These are phyloP conservation scores for Candida ovalis DNA, from an alignment of 805 yeast genomes.

Conservation along the genomic window DNA sequence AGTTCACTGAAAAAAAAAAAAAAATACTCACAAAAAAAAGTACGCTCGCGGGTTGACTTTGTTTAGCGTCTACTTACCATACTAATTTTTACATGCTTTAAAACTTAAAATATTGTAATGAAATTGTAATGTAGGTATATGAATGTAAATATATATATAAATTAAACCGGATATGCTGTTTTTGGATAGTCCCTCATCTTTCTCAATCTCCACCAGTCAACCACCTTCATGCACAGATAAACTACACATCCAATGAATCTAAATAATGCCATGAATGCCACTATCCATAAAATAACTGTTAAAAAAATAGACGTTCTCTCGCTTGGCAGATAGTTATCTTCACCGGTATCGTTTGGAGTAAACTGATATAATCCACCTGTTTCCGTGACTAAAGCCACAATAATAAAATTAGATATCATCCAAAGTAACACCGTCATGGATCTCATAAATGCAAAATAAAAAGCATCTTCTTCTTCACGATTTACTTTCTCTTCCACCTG, in stretches of 20 bases:
- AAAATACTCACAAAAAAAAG: not conserved
- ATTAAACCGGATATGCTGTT: conserved; percentile 1
- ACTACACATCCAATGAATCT: conserved; percentile 71
- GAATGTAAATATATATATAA: not conserved
- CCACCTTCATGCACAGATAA: conserved; percentile 42
- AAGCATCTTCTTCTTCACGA: conserved; percentile 53
- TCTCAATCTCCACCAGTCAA: conserved; percentile 17
- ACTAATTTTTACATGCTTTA: no score
- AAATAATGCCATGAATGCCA: conserved; percentile 83
- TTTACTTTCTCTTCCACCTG: conserved; percentile 17
- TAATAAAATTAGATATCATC: conserved; percentile 81
- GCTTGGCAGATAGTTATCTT: conserved; percentile 29
- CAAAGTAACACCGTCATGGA: conserved; percentile 85
- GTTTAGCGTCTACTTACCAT: no score
- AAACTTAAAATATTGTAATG: no score
- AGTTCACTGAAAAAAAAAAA: not conserved
- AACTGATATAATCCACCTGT: conserved; percentile 70
- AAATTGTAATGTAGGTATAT: not conserved
- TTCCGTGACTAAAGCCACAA: conserved; percentile 79
- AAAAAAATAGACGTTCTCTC: conserved; percentile 61
- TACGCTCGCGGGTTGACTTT: no score
- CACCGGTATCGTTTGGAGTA: conserved; percentile 31
- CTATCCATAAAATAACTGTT: conserved; percentile 87
- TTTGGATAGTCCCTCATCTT: conserved; percentile 15
- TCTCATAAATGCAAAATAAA: conserved; percentile 87